phyloP scores from a whole-genome alignment of 2,329 filamentous ascomycete genomes.

The Alternaria triticimaculans region DNA sequence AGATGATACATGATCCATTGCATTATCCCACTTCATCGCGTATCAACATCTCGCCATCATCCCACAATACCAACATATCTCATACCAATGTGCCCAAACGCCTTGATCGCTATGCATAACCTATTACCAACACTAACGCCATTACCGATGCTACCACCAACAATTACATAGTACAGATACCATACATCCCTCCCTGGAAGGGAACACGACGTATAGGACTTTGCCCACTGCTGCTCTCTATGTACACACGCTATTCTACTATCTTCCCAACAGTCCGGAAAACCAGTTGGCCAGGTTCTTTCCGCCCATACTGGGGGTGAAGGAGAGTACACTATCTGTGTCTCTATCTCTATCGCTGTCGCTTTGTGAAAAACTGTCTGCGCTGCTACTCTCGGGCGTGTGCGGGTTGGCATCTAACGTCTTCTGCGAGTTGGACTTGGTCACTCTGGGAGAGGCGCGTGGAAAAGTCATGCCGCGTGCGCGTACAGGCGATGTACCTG shows the following conservation, averaged over 20 bases:
- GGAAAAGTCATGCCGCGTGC: constrained; percentile 29
- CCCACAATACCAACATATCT: background rate
- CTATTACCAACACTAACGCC: background rate
- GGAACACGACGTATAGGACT: background rate
- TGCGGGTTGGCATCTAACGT: background rate
- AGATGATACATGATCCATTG: background rate
- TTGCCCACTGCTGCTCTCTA: background rate
- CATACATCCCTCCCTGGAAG: background rate
- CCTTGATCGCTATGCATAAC: constrained; percentile 9
- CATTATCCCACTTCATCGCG: background rate
- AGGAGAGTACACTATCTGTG: constrained; percentile 28
- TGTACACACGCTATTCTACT: background rate
- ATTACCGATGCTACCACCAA: background rate
- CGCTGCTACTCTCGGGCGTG: background rate
- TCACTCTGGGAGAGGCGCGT: background rate
- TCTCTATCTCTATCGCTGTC: constrained; percentile 16
- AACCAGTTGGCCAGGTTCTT: constrained; percentile 44
- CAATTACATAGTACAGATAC: background rate
- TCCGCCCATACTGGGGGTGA: constrained; percentile 32
- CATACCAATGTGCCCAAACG: background rate
- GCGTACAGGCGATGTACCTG: constrained; percentile 22
- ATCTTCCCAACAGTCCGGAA: constrained; percentile 37
- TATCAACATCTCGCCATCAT: background rate
- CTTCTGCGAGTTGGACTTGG: background rate
- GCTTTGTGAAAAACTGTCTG: background rate